phyloP scores from a whole-genome alignment of 2,329 filamentous ascomycete species.

The Dactylonectria estremocensis region DNA sequence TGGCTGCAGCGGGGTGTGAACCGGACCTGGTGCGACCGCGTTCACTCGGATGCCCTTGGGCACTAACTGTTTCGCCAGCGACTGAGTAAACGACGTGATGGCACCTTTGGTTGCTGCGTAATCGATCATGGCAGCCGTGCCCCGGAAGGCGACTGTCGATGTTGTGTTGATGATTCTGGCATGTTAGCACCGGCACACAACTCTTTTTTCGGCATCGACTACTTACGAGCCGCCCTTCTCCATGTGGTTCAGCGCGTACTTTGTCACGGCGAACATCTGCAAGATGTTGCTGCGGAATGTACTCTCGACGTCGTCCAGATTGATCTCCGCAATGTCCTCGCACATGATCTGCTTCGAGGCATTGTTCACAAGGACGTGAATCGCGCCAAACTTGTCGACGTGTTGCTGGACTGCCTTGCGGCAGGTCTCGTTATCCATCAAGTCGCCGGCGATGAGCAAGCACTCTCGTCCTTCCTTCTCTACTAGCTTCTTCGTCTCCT shows the following conservation, averaged over 20 bases:
- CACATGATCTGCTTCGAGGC: conserved; percentile 70
- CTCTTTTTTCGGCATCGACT: background rate
- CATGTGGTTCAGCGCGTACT: conserved; percentile 71
- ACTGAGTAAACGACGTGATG: conserved; percentile 69
- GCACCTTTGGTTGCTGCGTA: conserved; percentile 72
- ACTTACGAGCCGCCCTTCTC: conserved; percentile 62
- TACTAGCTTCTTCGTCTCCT: conserved; percentile 67
- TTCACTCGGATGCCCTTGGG: conserved; percentile 72
- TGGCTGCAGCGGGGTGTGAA: conserved; percentile 62
- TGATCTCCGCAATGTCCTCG: conserved; percentile 66
- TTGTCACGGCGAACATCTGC: conserved; percentile 72
- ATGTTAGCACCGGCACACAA: background rate
- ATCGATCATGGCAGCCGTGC: conserved; percentile 66
- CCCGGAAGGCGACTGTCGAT: conserved; percentile 69
- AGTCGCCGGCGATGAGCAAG: conserved; percentile 63
- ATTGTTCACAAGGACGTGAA: conserved; percentile 72
- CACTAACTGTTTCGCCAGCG: conserved; percentile 67
- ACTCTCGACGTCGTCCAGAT: conserved; percentile 68
- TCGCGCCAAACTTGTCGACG: conserved; percentile 61
- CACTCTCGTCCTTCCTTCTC: conserved; percentile 65
- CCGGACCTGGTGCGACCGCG: conserved; percentile 59
- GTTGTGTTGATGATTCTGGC: conserved; percentile 70
- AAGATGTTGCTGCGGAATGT: conserved; percentile 72
- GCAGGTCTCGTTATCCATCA: conserved; percentile 66
- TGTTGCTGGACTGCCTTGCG: conserved; percentile 67